Evolutionary conservation across 2,329 filamentous ascomycete genomes (phyloP), one percentile per base, ranked within the genome.

Genomic region (Penicillium sp.): DNA sequence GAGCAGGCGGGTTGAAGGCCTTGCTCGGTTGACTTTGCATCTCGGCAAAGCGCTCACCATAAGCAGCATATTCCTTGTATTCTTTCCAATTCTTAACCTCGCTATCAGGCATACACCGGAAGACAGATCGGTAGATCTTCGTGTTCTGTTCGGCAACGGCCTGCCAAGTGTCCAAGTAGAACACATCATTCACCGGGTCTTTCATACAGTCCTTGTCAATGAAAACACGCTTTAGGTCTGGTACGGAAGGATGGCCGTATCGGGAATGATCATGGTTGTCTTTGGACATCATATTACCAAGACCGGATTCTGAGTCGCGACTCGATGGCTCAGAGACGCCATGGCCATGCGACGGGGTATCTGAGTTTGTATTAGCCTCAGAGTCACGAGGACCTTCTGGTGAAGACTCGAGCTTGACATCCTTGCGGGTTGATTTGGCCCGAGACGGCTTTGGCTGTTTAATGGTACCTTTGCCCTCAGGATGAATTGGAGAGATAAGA

Each of bases 21-120:
- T 79, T 74, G 74, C 70, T 79, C 61, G 71, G 82, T 73, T 72
- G 79, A 65, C 71, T 88, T 79, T 90, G 74, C 66, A 83, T 75
- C 65, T 89, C 87, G 55, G 85, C 84, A 79, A 99, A 97, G 46
- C 87, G 85, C 64, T 89, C 86, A 19, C 84, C 82, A 71, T 97
- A 98, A 4, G 87, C 83, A 53, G 85, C 82, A 69, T 90, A 96
- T 64, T 96, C 89, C 61, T 90, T 89, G 75, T 99, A 99, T 62
- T 96, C 90, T 64, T 90, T 87, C 95, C 95, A 99, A 44, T 90
- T 93, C 62, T 87, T 88, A 26, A 96, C 95, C 70, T 97, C 91
- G 51, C 88, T 97, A 72, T 99, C 95, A 1, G 95, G 95, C 90
- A 96, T 96, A 75, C 93, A 97, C 47, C 93, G 87, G 79, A 99